Conservation (phyloP, 768 basidiomycete species). For the Leccinum boreale region DNA sequence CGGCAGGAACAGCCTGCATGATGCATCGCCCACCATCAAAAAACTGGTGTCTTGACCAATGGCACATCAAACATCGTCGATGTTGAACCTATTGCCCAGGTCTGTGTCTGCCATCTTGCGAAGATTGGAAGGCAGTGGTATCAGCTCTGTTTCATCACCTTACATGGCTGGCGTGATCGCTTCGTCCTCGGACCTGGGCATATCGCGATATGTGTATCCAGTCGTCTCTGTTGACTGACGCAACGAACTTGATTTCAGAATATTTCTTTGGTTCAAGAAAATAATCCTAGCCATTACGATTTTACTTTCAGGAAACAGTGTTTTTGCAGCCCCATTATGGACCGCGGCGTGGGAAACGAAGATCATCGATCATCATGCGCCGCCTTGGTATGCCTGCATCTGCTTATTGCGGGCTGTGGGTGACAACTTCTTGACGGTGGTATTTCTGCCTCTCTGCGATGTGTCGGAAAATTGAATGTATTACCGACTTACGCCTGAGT, state of each 20-base stretch:
- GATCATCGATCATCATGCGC: neutral
- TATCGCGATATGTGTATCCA: neutral
- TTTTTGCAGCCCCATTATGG: neutral
- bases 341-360: neutral
- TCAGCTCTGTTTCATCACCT: too few relatives aligned
- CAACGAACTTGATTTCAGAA: neutral
- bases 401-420: neutral
- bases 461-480: neutral
- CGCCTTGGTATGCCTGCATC: neutral
- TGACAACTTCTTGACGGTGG: neutral
- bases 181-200: too few relatives aligned
- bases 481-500: neutral
- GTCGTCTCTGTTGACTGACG: neutral
- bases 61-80: too few relatives aligned
- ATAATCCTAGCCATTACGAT: neutral
- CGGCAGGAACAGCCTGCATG: slow-evolving; percentile 75
- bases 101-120: too few relatives aligned
- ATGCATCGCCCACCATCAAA: too few relatives aligned
- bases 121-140: too few relatives aligned
- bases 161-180: too few relatives aligned
- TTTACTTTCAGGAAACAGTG: too few relatives aligned
- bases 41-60: neutral
- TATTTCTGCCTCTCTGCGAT: neutral
- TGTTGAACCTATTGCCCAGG: too few relatives aligned
- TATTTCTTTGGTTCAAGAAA: neutral